A percentile compares a stretch with the other conserved stretches of the same genome.
These are phyloP conservation scores for Hibiscus trionum DNA, from an alignment of 345 rosid genomes.

Conservation along the genomic window DNA sequence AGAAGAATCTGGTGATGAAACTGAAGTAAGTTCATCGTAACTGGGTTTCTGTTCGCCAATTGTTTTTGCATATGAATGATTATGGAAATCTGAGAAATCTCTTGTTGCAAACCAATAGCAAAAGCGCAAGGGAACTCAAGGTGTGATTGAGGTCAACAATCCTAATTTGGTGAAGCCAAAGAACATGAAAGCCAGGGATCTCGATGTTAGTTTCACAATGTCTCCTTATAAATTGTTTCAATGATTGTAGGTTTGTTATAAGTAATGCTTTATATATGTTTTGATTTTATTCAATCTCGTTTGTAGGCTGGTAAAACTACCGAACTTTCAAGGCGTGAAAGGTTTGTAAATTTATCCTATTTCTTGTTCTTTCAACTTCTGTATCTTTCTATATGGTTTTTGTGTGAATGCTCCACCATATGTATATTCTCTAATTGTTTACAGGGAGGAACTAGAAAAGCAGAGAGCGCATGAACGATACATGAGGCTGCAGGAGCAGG, in stretches of 20 bases:
- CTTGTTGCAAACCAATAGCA: slow-evolving; percentile 20
- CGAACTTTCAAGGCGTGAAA: slow-evolving; percentile 78
- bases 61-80: neutral
- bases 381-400: neutral
- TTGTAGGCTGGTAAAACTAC: slow-evolving; percentile 43
- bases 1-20: slow-evolving; percentile 49
- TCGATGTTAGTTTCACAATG: slow-evolving; percentile 38
- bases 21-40: slow-evolving; percentile 35
- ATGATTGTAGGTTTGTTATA: neutral
- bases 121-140: slow-evolving; percentile 74
- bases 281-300: neutral
- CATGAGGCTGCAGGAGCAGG: slow-evolving; percentile 73
- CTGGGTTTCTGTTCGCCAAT: neutral
- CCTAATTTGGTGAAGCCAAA: slow-evolving; percentile 72
- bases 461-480: slow-evolving; percentile 66
- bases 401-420: neutral
- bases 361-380: neutral
- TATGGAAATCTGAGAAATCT: neutral
- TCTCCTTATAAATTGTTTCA: neutral
- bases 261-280: neutral
- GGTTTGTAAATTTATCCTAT: slow-evolving; percentile 28
- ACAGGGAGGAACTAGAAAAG: slow-evolving; percentile 69
- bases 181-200: slow-evolving; percentile 53
- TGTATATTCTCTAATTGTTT: neutral
- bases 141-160: slow-evolving; percentile 76